Conservation (phyloP, 306 rosid species). For the Rosa rugosa region DNA sequence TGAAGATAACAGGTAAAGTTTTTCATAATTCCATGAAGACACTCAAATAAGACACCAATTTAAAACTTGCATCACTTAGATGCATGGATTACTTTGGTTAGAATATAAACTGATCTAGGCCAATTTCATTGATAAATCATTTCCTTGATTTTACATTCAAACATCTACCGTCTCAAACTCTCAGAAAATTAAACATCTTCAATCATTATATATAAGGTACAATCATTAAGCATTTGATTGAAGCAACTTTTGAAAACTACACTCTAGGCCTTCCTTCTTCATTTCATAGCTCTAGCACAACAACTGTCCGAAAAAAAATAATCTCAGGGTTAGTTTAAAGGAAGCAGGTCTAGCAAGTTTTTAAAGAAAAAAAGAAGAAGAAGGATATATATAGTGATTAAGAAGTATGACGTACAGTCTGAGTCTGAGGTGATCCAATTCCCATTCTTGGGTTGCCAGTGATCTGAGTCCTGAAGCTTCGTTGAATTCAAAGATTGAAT, state of each 20-base stretch:
- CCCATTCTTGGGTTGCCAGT: slow-evolving; percentile 45
- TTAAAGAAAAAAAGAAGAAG: not conserved
- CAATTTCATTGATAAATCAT: slow-evolving; percentile 9
- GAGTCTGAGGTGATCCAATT: slow-evolving; percentile 96
- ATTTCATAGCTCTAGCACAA: slow-evolving; percentile 76
- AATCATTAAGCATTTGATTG: slow-evolving; percentile 27
- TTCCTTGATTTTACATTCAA: slow-evolving; percentile 33
- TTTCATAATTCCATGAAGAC: not conserved
- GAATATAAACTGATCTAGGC: slow-evolving; percentile 4
- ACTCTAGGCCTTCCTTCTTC: slow-evolving; percentile 29
- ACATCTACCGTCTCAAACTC: slow-evolving; percentile 4
- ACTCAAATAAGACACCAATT: no score
- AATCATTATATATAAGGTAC: slow-evolving; percentile 27
- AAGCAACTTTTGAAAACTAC: slow-evolving; percentile 16
- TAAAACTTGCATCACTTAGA: no score
- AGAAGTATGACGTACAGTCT: slow-evolving; percentile 58
- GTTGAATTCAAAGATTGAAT: slow-evolving; percentile 33
- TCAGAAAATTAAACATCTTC: slow-evolving; percentile 17
- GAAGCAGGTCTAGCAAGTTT: not conserved
- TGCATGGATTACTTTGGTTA: not conserved
- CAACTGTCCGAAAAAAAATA: slow-evolving; percentile 50
- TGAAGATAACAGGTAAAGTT: not conserved
- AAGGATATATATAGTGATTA: not conserved
- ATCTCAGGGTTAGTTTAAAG: slow-evolving; percentile 22
- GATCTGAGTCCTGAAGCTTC: slow-evolving; percentile 33